A percentile compares a stretch with the other conserved stretches of the same genome.
These are phyloP conservation scores for Barnettozyma vustinii DNA, from an alignment of 805 yeast genomes.

Conservation along the genomic window DNA sequence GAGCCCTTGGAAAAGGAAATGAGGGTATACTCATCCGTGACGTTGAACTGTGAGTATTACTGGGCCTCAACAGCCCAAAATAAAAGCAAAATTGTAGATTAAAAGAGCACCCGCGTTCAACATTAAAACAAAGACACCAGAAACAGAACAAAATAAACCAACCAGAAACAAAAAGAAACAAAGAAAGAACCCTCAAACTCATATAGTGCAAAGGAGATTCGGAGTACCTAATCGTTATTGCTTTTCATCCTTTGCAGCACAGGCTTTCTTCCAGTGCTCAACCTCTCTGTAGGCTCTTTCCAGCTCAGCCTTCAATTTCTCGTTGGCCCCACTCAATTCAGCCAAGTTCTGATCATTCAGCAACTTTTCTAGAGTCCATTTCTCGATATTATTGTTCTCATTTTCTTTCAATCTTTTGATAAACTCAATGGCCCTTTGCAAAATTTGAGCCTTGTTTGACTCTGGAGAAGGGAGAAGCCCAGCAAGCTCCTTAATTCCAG, in stretches of 20 bases:
- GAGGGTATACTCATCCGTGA: constrained; percentile 65
- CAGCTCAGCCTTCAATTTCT: constrained; percentile 79
- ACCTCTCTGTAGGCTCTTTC: constrained; percentile 90
- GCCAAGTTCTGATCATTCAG: constrained; percentile 87
- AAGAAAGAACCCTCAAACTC: neutral
- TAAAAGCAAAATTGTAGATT: neutral
- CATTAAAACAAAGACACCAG: neutral
- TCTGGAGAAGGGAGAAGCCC: constrained; percentile 76
- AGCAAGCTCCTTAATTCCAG: constrained; percentile 79
- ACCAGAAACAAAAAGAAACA: neutral
- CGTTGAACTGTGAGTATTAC: constrained; percentile 30
- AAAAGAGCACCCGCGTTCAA: neutral
- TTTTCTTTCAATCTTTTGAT: constrained; percentile 86
- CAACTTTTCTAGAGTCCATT: constrained; percentile 91
- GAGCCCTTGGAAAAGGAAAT: constrained; percentile 54
- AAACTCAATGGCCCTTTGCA: constrained; percentile 84
- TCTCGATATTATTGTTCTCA: constrained; percentile 84
- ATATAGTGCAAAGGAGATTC: neutral
- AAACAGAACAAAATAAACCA: neutral
- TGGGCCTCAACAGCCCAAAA: neutral
- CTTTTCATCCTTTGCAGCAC: constrained; percentile 1
- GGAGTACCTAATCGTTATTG: neutral
- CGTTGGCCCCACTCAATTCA: constrained; percentile 80
- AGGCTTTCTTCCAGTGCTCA: constrained; percentile 66
- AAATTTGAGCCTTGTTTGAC: constrained; percentile 84